A percentile compares a stretch with the other conserved stretches of the same genome.
Conservation (phyloP, 2,329 filamentous ascomycete species). For the Thielaviopsis ethacetica region DNA sequence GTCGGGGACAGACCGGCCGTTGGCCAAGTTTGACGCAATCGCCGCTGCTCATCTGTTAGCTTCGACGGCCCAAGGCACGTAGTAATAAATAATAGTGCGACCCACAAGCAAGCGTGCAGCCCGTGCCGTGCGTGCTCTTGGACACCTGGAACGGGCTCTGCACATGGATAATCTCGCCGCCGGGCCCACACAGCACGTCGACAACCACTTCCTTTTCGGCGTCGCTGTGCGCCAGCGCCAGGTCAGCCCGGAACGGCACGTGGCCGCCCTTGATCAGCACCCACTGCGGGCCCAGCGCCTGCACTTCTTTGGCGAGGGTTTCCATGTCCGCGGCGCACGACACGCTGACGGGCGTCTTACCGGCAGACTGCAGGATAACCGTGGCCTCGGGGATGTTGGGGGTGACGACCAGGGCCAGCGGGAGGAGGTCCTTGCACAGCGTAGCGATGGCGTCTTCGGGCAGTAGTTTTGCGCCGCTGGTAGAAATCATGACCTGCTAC, state of each 20-base stretch:
- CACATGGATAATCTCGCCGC: constrained; percentile 40
- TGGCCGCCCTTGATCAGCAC: constrained; percentile 88
- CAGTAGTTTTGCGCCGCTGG: constrained; percentile 56
- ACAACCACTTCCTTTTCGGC: constrained; percentile 51
- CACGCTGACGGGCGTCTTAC: constrained; percentile 23
- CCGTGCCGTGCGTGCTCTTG: constrained; percentile 82
- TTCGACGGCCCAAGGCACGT: no score
- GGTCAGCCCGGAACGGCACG: constrained; percentile 53
- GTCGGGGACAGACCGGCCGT: constrained; percentile 35
- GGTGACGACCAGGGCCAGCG: constrained; percentile 51
- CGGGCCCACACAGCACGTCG: constrained; percentile 55
- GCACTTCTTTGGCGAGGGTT: constrained; percentile 47
- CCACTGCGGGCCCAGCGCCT: constrained; percentile 55
- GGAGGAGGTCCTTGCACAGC: constrained; percentile 44
- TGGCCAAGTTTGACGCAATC: constrained; percentile 56
- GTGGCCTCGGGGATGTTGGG: constrained; percentile 64
- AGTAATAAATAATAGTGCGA: constrained; percentile 15
- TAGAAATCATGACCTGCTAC: constrained; percentile 74
- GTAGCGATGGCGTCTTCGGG: constrained; percentile 45
- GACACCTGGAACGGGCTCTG: constrained; percentile 56
- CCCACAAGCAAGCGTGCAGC: constrained; percentile 80
- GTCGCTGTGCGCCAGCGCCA: constrained; percentile 38
- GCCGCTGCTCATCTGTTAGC: constrained; percentile 32
- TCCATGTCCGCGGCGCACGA: constrained; percentile 49
- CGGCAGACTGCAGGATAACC: constrained; percentile 38